Evolutionary conservation across 208 protist genomes (phyloP), one percentile per base, ranked within the genome.

Genomic region (Tetramitus jugosus): DNA sequence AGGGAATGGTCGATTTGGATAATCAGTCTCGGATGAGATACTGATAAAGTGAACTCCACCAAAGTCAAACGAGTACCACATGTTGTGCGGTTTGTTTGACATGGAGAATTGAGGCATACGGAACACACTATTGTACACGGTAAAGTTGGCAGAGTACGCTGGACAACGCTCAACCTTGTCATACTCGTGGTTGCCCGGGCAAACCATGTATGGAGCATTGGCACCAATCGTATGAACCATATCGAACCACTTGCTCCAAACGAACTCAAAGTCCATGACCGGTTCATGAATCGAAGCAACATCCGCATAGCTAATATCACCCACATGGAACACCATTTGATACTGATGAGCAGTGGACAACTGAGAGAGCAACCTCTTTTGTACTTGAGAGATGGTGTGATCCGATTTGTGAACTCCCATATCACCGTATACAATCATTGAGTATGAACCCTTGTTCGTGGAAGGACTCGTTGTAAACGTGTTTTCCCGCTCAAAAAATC

Each of bases 21-120:
- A 88, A 49, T 83, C 43, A 43, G 84, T 83, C 31, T 88, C 83
- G 29, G 74, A 71, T 35, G 65, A 80, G 69, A 88, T 74, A 0
- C 79, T 45, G n/a, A 77, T 67, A 52, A 87, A 85, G 68, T 87
- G 85, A n/a, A 87, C 52, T 42, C 67, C 74, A 31, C 85, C 85
- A 46, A 78, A 75, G 0, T 86, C 49, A 26, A 87, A 88, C 17
- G 76, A 80, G 52, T 82, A 88, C 83, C 79, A 88, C 14, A 68
- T 62, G 26, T 62, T 62, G 26, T 62, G 56, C 13, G n/a, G n/a
- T 37, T 31, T 37, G 14, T 31, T 20, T 10, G 56, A 62, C 3
- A 8, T 31, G 10, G n/a, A 37, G n/a, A 20, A 8, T 13, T 37
- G 56, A 31, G 56, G 56, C 56, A 62, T 62, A 31, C n/a, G 35